Evolutionary conservation across 176 grass and related monocot genomes (phyloP).

Genomic region (Tillandsia leiboldiana): DNA sequence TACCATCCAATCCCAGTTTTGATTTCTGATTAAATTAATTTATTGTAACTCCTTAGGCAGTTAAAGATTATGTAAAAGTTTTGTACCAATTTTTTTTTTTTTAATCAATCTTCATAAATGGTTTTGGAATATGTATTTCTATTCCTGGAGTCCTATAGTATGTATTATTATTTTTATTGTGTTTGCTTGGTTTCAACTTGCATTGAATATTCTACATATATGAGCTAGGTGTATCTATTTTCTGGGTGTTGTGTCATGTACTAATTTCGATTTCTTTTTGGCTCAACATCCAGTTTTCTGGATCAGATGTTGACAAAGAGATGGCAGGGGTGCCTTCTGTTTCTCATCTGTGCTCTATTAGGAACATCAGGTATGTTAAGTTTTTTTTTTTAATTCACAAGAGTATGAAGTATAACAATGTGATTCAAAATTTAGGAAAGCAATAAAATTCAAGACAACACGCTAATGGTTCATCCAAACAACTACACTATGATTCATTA

Average conservation of each 20-base stretch:
- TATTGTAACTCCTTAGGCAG: background rate
- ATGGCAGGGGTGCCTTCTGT: conserved; percentile 35
- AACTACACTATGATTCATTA: too few species aligned
- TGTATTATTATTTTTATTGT: too few species aligned
- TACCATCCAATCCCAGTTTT: background rate
- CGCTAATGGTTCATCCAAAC: too few species aligned
- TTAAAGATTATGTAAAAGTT: background rate
- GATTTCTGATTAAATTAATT: background rate
- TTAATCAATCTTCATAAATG: too few species aligned
- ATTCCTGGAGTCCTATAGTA: too few species aligned
- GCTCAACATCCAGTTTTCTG: conserved; percentile 1
- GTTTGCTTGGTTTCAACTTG: too few species aligned
- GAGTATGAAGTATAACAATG: too few species aligned
- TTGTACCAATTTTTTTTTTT: background rate
- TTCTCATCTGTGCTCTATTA: conserved; percentile 32
- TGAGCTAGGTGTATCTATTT: background rate
- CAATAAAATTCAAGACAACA: too few species aligned
- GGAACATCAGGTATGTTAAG: conserved; percentile 36
- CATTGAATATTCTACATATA: too few species aligned
- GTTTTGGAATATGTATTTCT: too few species aligned
- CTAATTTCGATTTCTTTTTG: conserved; percentile 15
- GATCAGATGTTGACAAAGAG: conserved; percentile 29
- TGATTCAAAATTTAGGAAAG: too few species aligned
- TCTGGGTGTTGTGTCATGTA: background rate
- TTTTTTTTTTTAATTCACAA: too few species aligned